phyloP scores from a whole-genome alignment of 768 basidiomycete genomes.

The Candolleomyces eurysporus region DNA sequence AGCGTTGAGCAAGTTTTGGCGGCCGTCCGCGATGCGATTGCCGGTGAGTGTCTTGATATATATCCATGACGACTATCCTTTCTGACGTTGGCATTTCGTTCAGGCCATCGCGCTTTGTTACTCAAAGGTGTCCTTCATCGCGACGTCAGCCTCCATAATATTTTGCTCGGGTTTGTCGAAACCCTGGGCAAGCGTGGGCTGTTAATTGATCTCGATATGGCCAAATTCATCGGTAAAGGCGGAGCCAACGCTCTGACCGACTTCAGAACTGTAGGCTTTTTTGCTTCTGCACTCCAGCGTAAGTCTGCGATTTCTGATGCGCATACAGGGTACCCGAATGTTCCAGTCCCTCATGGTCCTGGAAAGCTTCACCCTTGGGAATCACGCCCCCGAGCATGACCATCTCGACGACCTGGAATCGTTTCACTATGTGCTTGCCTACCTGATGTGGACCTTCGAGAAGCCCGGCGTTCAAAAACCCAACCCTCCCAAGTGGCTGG shows the following conservation, averaged over 20 bases:
- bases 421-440: neutral
- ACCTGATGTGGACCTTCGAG: neutral
- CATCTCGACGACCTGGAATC: neutral
- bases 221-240: neutral
- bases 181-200: neutral
- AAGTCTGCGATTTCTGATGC: neutral
- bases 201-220: neutral
- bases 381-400: neutral
- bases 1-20: neutral
- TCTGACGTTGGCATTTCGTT: neutral
- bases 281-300: neutral
- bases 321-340: neutral
- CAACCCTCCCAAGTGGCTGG: too few species aligned
- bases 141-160: neutral
- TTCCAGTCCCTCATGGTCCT: neutral
- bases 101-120: neutral
- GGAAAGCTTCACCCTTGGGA: neutral
- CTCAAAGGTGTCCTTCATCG: neutral
- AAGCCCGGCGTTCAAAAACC: too few species aligned
- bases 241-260: too few species aligned
- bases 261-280: neutral
- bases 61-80: neutral
- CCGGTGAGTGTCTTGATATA: neutral
- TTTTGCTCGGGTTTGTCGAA: neutral
- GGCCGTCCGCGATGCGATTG: neutral